These are phyloP conservation scores for Candida pseudoviswanathii DNA, from an alignment of 1,139 yeast genomes.

Conservation along the genomic window DNA sequence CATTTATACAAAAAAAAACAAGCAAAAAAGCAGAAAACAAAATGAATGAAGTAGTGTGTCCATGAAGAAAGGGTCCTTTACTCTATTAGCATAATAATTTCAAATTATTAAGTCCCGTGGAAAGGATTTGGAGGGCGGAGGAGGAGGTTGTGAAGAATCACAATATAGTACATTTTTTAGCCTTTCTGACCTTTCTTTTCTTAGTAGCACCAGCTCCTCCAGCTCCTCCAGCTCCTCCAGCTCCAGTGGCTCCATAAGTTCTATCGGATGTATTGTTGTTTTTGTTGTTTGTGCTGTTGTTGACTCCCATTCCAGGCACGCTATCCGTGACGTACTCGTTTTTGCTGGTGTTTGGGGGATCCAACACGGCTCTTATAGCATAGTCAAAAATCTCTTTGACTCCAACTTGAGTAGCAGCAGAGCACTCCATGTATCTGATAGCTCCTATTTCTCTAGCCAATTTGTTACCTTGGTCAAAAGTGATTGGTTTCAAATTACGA, in stretches of 20 bases:
- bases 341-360: slow-evolving; percentile 44
- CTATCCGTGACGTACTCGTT: slow-evolving; percentile 11
- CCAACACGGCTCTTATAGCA: slow-evolving; percentile 72
- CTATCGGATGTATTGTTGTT: not conserved
- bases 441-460: slow-evolving; percentile 76
- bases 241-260: slow-evolving; percentile 4
- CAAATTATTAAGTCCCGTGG: slow-evolving; percentile 3
- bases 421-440: slow-evolving; percentile 79
- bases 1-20: not conserved
- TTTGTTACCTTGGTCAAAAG: slow-evolving; percentile 62
- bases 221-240: slow-evolving; percentile 2
- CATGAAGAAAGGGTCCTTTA: not conserved
- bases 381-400: slow-evolving; percentile 80
- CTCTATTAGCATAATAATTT: slow-evolving; percentile 1
- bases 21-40: not conserved
- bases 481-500: slow-evolving; percentile 62
- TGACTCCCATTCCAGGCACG: slow-evolving; percentile 5
- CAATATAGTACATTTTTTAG: slow-evolving; percentile 53
- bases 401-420: slow-evolving; percentile 91
- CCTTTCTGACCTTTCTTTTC: slow-evolving; percentile 42
- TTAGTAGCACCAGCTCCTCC: slow-evolving; percentile 9
- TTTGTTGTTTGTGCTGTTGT: not conserved
- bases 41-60: not conserved
- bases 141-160: too few species aligned
- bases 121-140: too few species aligned